Base-by-base conservation (phyloP, 306 rosid genomes). In the Vigna reflexopilosa region DNA sequence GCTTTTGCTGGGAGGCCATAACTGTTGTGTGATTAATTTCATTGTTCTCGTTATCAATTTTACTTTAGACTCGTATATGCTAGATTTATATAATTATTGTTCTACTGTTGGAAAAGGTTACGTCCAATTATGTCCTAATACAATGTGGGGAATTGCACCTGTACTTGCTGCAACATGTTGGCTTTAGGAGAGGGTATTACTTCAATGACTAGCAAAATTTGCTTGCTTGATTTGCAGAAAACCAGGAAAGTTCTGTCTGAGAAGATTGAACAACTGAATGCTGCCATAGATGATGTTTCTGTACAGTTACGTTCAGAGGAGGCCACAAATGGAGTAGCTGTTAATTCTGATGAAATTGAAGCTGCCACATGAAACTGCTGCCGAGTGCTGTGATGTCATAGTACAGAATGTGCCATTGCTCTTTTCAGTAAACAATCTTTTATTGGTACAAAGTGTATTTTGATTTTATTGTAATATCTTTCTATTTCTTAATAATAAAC, bases 211-310 rank as follows among this genome's bases (percentile, higher is more conserved):
- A 36, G 49, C 75, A 45, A 26, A 30, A 24, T 83, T 58, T 63
- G n/a, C 20, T 70, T 64, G 11, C 61, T 64, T 72, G 59, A 56
- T 40, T 75, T 84, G 62, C 93, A 95, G 99, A 95, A 88, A 85
- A 93, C 98, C 22, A 84, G 97, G 48, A 89, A 93, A 73, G 84
- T 86, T 63, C 84, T 95, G 87, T 84, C 99, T 9, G 85, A 83
- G 75, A 95, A 93, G 91, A 95, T 95, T 55, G 98, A 89, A 14
- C 93, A 93, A 81, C 86, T 95, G 80, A 95, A 90, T 72, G 83
- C 95, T 76, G 96, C 99, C 50, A 95, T 95, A 80, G 99, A 95
- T 84, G 98, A 84, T 71, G 93, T 95, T 86, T 91, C 99, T 78
- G 45, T 93, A 71, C 93, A 95, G 90, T 89, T 88, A 71, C 82